A percentile compares a stretch with the other conserved stretches of the same genome.
These are phyloP conservation scores for Houttuynia cordata DNA, from an alignment of 164 flowering plant species.

Conservation along the genomic window DNA sequence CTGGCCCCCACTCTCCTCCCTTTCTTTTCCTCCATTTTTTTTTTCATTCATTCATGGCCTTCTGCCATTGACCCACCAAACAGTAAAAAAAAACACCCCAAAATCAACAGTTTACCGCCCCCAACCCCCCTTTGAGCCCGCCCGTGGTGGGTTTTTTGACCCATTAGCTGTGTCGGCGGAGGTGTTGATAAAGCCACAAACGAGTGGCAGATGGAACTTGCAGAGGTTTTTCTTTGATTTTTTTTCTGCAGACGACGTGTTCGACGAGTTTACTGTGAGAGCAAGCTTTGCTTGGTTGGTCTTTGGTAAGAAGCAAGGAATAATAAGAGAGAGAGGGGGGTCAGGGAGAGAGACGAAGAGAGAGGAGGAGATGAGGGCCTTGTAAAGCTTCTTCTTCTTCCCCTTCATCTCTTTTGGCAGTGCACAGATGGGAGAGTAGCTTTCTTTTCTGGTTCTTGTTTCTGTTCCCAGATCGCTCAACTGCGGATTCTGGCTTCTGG, in stretches of 20 bases:
- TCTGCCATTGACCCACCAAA: neutral
- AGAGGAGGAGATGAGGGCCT: conserved; percentile 1
- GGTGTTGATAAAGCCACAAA: conserved; percentile 16
- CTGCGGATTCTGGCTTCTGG: neutral
- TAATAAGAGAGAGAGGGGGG: conserved; percentile 9
- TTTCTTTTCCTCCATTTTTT: neutral
- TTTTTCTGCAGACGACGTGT: conserved; percentile 6
- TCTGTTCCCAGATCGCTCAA: neutral
- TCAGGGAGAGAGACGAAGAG: neutral
- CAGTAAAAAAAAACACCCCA: neutral
- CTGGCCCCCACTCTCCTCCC: neutral
- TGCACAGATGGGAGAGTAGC: conserved; percentile 10
- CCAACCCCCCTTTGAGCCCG: neutral
- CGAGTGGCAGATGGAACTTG: conserved; percentile 12
- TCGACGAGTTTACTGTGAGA: conserved; percentile 17
- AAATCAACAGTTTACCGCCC: neutral
- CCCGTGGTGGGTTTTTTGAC: conserved; percentile 5
- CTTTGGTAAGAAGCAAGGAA: conserved; percentile 24
- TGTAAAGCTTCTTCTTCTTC: conserved; percentile 3
- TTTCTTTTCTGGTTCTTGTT: neutral
- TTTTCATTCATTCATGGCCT: neutral
- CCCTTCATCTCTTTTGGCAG: neutral
- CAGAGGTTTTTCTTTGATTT: neutral
- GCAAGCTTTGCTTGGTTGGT: neutral
- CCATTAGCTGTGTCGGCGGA: conserved; percentile 30